phyloP scores from a whole-genome alignment of 2,329 filamentous ascomycete genomes.

The Talaromyces rugulosus region DNA sequence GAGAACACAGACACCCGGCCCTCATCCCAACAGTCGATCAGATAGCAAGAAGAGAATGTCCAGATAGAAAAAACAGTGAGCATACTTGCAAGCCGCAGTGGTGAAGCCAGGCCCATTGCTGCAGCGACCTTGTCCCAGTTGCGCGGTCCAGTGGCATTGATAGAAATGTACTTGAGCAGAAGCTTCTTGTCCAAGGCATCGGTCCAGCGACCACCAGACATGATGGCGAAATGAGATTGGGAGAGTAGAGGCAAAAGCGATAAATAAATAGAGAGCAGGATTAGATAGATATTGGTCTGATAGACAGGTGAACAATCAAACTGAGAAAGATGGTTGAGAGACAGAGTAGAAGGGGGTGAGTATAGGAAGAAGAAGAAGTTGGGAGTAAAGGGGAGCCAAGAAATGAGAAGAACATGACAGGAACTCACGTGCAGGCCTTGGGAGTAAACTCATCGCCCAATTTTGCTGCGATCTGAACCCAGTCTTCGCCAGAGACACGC shows the following conservation, averaged over 20 bases:
- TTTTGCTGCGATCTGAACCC: background rate
- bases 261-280: background rate
- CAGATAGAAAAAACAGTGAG: background rate
- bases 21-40: background rate
- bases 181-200: background rate
- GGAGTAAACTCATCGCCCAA: background rate
- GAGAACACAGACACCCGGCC: background rate
- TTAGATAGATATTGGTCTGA: background rate
- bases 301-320: background rate
- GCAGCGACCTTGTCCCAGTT: conserved; percentile 1
- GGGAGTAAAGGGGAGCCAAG: background rate
- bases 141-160: background rate
- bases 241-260: background rate
- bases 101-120: background rate
- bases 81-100: conserved; percentile 4
- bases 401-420: background rate
- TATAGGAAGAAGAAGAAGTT: background rate
- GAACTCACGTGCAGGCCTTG: conserved; percentile 2
- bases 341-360: background rate
- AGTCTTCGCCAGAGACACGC: background rate
- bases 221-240: background rate
- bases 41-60: background rate
- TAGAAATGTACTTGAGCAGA: background rate
- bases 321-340: background rate
- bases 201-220: background rate